Base-by-base conservation (phyloP, 2,329 filamentous ascomycete species). In the Phoma sp. region DNA sequence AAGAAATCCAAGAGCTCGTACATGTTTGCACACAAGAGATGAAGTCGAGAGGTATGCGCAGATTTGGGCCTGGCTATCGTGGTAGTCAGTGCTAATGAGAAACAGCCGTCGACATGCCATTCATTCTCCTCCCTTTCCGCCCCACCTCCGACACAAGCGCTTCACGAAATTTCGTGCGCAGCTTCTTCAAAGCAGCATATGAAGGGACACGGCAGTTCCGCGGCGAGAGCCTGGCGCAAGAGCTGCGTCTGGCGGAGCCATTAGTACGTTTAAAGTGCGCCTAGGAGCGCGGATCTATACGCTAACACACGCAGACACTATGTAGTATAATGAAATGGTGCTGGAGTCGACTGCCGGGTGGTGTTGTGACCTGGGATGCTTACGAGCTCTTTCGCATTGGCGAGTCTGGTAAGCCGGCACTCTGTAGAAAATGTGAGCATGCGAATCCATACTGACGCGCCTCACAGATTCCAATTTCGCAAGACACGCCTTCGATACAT, bases 291-390 rank as follows among this genome's bases (percentile, higher is more conserved):
- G 20, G 2, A 53, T 47, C 46, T 42, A 59, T 20, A 53, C 25
- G 57, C 70, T 68, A 43, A 71, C 62, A 52, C 25, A 38, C 37
- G 46, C 53, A 96, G 92, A 92, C 96, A 51, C 84, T 99, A 47
- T 93, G 92, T 61, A 95, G 93, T 67, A 92, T 97, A 34, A 83
- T 95, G 61, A 99, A 98, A 80, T 99, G 95, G 95, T 98, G 93
- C 76, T 99, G 95, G 95, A 93, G 91, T 74, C 87, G 95, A 77
- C 81, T 99, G 43, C 86, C 89, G 34, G 92, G 92, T 54, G 95
- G 95, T 68, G 87, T 99, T 12, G 93, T 99, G 29, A 92, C 92
- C 53, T 98, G 95, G 95, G 92, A 97, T 69, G 92, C 92, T 34
- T 99, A 99, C 72, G 93, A 98, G 73, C 84, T 96, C 18, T 99